These are phyloP conservation scores for Lagenaria siceraria DNA, from an alignment of 306 rosid species.

Conservation along the genomic window DNA sequence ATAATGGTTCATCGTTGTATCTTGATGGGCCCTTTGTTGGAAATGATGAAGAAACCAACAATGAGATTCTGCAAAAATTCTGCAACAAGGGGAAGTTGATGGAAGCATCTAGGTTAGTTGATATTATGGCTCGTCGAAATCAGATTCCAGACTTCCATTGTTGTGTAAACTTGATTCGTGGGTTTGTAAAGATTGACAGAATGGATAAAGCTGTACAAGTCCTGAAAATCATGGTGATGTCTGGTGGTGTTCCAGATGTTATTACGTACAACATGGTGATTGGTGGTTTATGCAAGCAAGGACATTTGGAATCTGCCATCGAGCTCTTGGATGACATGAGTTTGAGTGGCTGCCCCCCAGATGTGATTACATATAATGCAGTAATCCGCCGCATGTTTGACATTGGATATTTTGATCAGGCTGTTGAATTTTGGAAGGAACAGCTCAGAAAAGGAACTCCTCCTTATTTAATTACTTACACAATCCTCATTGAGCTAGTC, in stretches of 20 bases:
- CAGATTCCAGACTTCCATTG: conserved; percentile 68
- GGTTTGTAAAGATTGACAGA: conserved; percentile 31
- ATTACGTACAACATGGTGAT: conserved; percentile 72
- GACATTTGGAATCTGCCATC: conserved; percentile 43
- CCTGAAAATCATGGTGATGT: conserved; percentile 54
- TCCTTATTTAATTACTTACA: conserved; percentile 73
- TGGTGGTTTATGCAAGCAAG: conserved; percentile 50
- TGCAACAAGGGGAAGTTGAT: conserved; percentile 45
- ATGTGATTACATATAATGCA: conserved; percentile 65
- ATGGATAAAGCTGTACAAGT: conserved; percentile 42
- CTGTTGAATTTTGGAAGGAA: conserved; percentile 68
- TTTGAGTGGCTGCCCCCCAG: conserved; percentile 79
- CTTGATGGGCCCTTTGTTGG: conserved; percentile 37
- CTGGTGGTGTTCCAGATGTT: conserved; percentile 72
- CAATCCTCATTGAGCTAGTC: conserved; percentile 58
- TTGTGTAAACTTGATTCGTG: conserved; percentile 64
- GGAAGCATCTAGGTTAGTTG: conserved; percentile 53
- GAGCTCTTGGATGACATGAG: conserved; percentile 64
- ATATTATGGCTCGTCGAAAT: conserved; percentile 55
- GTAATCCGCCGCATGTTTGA: conserved; percentile 55
- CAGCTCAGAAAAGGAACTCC: conserved; percentile 71
- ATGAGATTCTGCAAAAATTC: conserved; percentile 40
- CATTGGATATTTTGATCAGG: conserved; percentile 35
- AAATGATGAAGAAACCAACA: conserved; percentile 49
- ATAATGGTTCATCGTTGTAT: conserved; percentile 19